Base-by-base conservation (phyloP, 2,329 filamentous ascomycete genomes). In the Cadophora luteo-olivacea region DNA sequence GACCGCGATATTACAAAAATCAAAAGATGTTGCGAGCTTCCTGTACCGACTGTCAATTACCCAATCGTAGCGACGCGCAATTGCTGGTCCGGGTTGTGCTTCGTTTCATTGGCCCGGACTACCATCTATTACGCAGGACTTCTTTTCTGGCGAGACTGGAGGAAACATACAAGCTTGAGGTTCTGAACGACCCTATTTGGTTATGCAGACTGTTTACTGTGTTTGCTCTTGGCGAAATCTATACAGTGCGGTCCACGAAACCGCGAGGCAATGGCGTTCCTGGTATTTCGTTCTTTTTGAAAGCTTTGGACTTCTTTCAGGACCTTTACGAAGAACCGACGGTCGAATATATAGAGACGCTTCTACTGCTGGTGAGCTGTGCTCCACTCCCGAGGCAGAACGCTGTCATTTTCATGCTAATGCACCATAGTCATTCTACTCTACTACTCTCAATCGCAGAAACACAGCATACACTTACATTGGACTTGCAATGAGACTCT, bases 161-260 rank as follows among this genome's bases (percentile, higher is more conserved):
- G 61, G 72, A 75, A 3, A 76, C 79, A 1, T 80, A 80, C 61
- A 64, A 81, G 73, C 67, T 79, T 72, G 73, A 79, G 75, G 54
- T 77, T 70, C 3, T 74, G 70, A 4, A 72, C 73, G 9, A 72
- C 72, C 51, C 77, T 51, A 19, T 80, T 62, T 82, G 80, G 74
- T 72, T 82, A 12, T 83, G 81, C 73, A 82, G 82, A 54, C 81
- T 82, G 52, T 83, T 82, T 54, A 79, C 80, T 0, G 70, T 84
- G 9, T 82, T 84, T 75, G 80, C 81, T 0, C 76, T 84, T 51
- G 82, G 82, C 0, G 81, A 84, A 61, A 80, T 82, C 2, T 84
- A 83, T 66, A 82, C 81, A 0, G 80, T 80, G 61, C 73, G 80
- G 0, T 78, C 79, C 1, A 68, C 78, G 67, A 72, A 78, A 66